Evolutionary conservation across 2,329 filamentous ascomycete species (phyloP).

Genomic region (Lecanoromycetidae sp.): DNA sequence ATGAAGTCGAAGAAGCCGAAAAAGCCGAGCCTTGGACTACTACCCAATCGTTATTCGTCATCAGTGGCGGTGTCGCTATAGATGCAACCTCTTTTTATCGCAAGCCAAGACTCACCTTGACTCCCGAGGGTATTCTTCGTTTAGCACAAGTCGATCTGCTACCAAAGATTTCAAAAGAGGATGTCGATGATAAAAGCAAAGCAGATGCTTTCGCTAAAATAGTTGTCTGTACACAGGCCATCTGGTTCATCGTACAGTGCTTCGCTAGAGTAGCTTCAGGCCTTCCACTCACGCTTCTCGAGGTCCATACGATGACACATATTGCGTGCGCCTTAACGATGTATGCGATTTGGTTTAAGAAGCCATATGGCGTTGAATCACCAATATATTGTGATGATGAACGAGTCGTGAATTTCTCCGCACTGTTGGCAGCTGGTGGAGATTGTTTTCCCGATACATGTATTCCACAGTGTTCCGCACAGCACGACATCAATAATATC

Average conservation of each 20-base stretch:
- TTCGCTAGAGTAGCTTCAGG: background rate
- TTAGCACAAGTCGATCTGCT: background rate
- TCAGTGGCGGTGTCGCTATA: conserved; percentile 17
- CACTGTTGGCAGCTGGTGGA: background rate
- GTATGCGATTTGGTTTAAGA: conserved; percentile 8
- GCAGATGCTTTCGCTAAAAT: conserved; percentile 8
- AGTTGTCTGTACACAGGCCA: conserved; percentile 4
- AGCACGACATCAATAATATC: no score
- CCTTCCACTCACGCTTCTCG: conserved; percentile 6
- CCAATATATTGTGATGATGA: background rate
- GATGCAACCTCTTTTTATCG: background rate
- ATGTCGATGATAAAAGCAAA: conserved; percentile 8
- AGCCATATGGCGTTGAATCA: conserved; percentile 1
- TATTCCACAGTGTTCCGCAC: no score
- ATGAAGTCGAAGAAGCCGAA: background rate
- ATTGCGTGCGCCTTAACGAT: conserved; percentile 9
- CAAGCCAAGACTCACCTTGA: background rate
- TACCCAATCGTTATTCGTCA: conserved; percentile 14
- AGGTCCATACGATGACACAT: conserved; percentile 11
- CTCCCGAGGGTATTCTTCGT: background rate
- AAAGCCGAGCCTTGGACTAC: background rate
- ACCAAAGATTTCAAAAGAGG: background rate
- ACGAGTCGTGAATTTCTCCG: conserved; percentile 16
- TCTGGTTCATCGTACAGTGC: conserved; percentile 8
- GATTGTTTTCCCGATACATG: background rate